Evolutionary conservation across 2,329 filamentous ascomycete species (phyloP).

Genomic region (Beauveria sp.): DNA sequence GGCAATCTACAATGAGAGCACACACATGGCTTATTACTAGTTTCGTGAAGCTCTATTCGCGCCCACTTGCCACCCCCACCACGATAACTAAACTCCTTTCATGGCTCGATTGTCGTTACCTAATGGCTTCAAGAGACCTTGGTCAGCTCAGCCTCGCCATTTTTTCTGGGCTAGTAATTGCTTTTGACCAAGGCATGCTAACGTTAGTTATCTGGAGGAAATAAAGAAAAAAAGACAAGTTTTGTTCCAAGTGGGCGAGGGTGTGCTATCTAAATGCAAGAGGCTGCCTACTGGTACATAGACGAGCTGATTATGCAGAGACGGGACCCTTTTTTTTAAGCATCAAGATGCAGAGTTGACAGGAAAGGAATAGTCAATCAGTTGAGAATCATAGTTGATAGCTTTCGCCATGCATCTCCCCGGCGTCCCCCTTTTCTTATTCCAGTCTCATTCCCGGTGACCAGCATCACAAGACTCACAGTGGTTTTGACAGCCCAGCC

Average conservation of each 20-base stretch:
- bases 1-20: too few species aligned
- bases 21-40: too few species aligned
- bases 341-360: background rate
- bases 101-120: background rate
- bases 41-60: too few species aligned
- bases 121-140: background rate
- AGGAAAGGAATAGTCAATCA: background rate
- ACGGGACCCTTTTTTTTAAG: background rate
- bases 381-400: background rate
- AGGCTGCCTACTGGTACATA: background rate
- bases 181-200: background rate
- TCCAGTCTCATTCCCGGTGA: slow-evolving; percentile 1
- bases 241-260: background rate
- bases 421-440: background rate
- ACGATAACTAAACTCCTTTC: background rate
- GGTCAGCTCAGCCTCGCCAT: background rate
- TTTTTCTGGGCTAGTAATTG: too few species aligned
- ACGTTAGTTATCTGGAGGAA: background rate
- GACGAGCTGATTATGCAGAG: background rate
- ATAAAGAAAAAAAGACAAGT: background rate
- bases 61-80: too few species aligned
- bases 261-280: background rate
- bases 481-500: too few species aligned
- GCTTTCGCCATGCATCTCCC: background rate
- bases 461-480: background rate